Base-by-base conservation (phyloP, 345 rosid genomes). In the Citrus unshiu region DNA sequence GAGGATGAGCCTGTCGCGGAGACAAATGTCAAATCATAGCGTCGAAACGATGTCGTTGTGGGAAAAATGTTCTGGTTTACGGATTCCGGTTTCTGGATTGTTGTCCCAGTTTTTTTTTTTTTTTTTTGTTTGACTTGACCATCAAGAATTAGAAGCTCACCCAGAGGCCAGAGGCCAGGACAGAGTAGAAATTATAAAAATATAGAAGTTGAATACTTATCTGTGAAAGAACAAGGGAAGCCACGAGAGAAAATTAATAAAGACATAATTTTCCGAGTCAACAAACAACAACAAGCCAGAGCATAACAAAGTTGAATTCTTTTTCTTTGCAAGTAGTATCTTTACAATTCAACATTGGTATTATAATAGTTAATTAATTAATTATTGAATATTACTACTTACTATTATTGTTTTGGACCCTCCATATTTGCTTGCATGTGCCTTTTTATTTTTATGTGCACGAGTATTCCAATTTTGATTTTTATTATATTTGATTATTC, bases 211-310 rank as follows among this genome's bases (percentile, higher is more conserved):
- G 51, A 30, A 30, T 61, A 29, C 30, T 68, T 60, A 13, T 13
- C 68, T 13, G 56, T 43, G 22, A 25, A 57, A 70, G 66, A 78
- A 62, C 27, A 77, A 62, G 5, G 60, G 59, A 66, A 78, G 54
- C 16, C 61, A 19, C 73, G 40, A 74, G 68, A 78, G 12, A 3
- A 56, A 25, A 68, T 40, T 37, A 39, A 63, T 16, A 5, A 51
- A 79, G 9, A 29, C 51, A 10, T 22, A n/a, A 30, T 54, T 63
- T 74, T 65, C 78, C 70, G 67, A 85, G 92, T 91, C 92, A 90
- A 87, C 91, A 90, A 91, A 87, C 79, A 85, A 83, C 90, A 86
- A 68, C 89, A 80, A 79, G 76, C 75, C 78, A 77, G 74, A 72
- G 75, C 79, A 84, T 80, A 69, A 73, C 80, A 77, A 73, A 65